Evolutionary conservation across 192 early-diverging fungal genomes (phyloP), one percentile per base, ranked within the genome.

Genomic region (Spinellus fusiger): DNA sequence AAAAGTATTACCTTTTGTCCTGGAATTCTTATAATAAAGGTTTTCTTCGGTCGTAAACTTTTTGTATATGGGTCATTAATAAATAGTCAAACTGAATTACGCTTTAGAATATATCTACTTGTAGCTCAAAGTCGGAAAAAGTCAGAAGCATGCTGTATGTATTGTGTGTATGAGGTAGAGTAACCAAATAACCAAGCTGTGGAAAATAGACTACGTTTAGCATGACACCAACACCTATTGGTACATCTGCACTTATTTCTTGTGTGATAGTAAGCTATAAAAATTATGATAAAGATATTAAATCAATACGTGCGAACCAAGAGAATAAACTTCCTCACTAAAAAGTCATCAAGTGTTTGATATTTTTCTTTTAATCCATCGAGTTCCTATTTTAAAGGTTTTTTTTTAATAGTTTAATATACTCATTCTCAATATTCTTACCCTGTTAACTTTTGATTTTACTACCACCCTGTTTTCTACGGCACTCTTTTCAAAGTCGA

Each of bases 201-300:
- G 91, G 90, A 65, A 90, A 88, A 62, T 92, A 93, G 4, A 93
- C 81, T 2, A 93, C 86, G 37, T 85, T 88, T 60, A 88, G 50
- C 0, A 70, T 62, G 13, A 64, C 56, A 0, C 82, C 75, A 60
- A 86, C 76, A 16, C 77, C 73, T 15, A 56, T 56, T 5, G 86
- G 83, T 5, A 90, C 76, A 1, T 53, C 69, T 9, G 50, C 28
- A 25, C 78, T 80, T 20, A 89, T 81, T 28, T 86, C 78, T 38
- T 74, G 70, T 0, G 86, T 84, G 1, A 86, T 77, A 40, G 75
- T 56, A 0, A 73, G 77, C 77, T 84, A 27, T 16, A 62, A 8
- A 31, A 9, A 59, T 53, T 7, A 44, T 25, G 27, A 49, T 37
- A 27, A 25, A 40, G 1, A 32, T 12, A 47, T 16, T 44, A 59